Percentiles rank a stretch among this genome's conserved stretches.
These are phyloP conservation scores for Solanum pennellii DNA, from an alignment of 257 asterid species.

Conservation along the genomic window DNA sequence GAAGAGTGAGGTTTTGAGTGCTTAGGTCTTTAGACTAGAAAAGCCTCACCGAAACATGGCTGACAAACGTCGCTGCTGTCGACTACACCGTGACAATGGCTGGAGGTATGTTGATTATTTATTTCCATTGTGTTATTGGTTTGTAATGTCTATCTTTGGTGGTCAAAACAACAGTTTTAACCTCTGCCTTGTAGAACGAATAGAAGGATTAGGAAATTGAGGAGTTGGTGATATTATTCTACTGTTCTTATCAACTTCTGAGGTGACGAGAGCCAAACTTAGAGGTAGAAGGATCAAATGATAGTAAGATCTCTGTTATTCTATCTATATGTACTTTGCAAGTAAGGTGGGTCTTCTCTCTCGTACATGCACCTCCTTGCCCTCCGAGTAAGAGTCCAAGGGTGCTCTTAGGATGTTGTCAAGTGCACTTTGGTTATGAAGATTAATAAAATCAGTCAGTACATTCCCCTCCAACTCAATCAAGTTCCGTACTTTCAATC, in stretches of 20 bases:
- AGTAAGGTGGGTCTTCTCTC: not conserved
- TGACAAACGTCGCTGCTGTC: not conserved
- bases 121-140: not conserved
- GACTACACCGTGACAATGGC: not conserved
- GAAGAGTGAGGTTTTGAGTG: not conserved
- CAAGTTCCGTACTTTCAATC: not conserved
- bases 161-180: not conserved
- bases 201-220: not conserved
- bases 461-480: not conserved
- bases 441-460: not conserved
- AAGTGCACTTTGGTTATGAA: not conserved
- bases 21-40: not conserved
- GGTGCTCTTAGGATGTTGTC: not conserved
- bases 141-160: not conserved
- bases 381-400: not conserved
- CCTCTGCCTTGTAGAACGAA: not conserved
- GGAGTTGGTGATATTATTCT: not conserved
- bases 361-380: not conserved
- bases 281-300: not conserved
- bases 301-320: not conserved
- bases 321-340: not conserved
- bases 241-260: not conserved
- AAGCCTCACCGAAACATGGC: not conserved
- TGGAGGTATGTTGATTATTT: not conserved
- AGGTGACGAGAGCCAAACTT: not conserved